Percentiles rank a stretch among this genome's conserved stretches.
These are phyloP conservation scores for Uronychia binucleata DNA, from an alignment of 73 alveolate genomes.

Conservation along the genomic window DNA sequence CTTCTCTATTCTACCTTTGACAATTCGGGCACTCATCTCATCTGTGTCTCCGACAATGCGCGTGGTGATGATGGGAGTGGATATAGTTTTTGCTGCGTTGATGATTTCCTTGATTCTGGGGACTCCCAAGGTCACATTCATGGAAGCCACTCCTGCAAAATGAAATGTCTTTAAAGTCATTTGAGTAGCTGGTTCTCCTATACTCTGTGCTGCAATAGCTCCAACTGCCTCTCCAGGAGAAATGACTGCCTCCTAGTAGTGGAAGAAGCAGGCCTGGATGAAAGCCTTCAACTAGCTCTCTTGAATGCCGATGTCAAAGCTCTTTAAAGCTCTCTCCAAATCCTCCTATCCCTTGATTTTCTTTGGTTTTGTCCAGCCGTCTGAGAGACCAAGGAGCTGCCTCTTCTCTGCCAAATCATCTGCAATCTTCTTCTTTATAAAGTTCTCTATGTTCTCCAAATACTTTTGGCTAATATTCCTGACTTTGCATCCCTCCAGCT, in stretches of 20 bases:
- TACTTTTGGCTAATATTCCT: neutral
- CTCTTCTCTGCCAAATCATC: constrained; percentile 25
- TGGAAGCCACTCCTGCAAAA: constrained; percentile 98
- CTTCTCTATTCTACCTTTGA: constrained; percentile 95
- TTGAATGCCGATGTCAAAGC: neutral
- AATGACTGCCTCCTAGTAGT: constrained; percentile 71
- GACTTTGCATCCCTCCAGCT: neutral
- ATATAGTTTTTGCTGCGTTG: constrained; percentile 93
- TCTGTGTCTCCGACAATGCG: constrained; percentile 66
- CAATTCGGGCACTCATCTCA: constrained; percentile 85
- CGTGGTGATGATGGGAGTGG: constrained; percentile 97
- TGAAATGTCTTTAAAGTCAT: constrained; percentile 99
- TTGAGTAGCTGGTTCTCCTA: constrained; percentile 99
- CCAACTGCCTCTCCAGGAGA: constrained; percentile 99
- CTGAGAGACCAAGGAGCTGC: constrained; percentile 27
- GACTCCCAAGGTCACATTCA: constrained; percentile 98
- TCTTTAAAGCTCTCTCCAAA: constrained; percentile 16
- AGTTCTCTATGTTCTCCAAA: neutral
- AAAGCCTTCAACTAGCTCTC: neutral
- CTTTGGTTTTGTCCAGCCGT: constrained; percentile 19
- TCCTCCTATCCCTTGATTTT: constrained; percentile 5
- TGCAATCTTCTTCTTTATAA: neutral
- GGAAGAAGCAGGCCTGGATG: neutral
- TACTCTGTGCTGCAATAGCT: constrained; percentile 97
- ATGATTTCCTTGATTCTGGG: constrained; percentile 99